A percentile compares a stretch with the other conserved stretches of the same genome.
Conservation (phyloP, 192 early-diverging fungal species). For the Gaertneriomyces sp. region DNA sequence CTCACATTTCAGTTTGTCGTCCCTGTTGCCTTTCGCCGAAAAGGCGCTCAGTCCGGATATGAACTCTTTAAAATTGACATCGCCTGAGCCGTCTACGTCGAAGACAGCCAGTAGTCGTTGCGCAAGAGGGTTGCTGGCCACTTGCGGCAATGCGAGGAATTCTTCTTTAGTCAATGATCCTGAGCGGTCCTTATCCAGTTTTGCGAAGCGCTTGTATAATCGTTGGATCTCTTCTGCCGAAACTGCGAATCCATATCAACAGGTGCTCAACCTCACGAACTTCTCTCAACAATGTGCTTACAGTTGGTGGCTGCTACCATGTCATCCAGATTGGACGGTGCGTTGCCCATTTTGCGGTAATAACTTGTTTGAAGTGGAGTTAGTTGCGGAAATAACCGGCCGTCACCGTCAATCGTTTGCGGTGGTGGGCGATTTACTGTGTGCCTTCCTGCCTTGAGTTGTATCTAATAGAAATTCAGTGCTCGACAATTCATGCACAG, state of each 20-base stretch:
- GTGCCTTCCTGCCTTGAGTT: too few species aligned
- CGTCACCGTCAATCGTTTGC: too few species aligned
- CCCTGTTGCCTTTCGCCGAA: conserved; percentile 88
- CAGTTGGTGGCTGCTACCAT: conserved; percentile 77
- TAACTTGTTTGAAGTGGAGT: too few species aligned
- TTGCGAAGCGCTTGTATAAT: conserved; percentile 98
- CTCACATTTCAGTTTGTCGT: conserved; percentile 91
- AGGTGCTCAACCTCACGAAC: too few species aligned
- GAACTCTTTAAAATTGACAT: conserved; percentile 99
- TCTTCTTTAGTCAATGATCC: conserved; percentile 97
- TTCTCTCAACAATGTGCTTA: conserved; percentile 35
- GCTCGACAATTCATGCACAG: too few species aligned
- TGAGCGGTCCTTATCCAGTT: conserved; percentile 95
- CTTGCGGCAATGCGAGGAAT: conserved; percentile 93
- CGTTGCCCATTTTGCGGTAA: conserved; percentile 17
- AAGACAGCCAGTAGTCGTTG: conserved; percentile 94
- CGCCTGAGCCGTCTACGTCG: conserved; percentile 96
- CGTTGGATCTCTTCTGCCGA: conserved; percentile 82
- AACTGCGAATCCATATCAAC: conserved; percentile 26
- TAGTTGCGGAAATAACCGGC: too few species aligned
- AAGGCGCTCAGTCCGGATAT: conserved; percentile 92
- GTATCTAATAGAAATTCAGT: too few species aligned
- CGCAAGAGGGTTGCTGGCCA: conserved; percentile 96
- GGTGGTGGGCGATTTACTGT: too few species aligned
- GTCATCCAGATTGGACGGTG: conserved; percentile 60